Conservation (phyloP, 441 rosid genomes). For the Gossypium laxum region DNA sequence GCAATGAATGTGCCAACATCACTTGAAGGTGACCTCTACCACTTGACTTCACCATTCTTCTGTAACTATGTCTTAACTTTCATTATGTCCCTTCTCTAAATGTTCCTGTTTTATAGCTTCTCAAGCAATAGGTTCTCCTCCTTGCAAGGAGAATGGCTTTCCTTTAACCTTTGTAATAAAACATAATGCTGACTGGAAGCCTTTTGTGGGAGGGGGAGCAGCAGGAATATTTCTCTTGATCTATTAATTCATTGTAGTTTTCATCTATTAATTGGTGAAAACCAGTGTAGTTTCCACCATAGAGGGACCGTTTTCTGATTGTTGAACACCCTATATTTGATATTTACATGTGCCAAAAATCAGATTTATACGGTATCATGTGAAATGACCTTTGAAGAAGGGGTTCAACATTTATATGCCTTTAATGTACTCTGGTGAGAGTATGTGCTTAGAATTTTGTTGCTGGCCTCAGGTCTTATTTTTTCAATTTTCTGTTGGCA, state of each 20-base stretch:
- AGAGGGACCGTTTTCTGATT: not conserved
- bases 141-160: not conserved
- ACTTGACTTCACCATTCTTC: not conserved
- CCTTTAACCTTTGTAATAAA: not conserved
- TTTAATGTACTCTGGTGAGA: not conserved
- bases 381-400: constrained; percentile 1
- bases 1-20: constrained; percentile 31
- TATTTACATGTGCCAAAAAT: not conserved
- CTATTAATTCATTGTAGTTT: not conserved
- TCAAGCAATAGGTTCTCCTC: not conserved
- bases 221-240: not conserved
- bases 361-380: not conserved
- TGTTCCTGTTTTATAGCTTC: constrained; percentile 3
- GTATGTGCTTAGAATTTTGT: not conserved
- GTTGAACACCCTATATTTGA: not conserved
- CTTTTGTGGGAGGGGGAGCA: not conserved
- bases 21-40: constrained; percentile 49
- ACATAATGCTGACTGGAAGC: constrained; percentile 7
- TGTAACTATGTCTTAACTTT: not conserved
- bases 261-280: not conserved
- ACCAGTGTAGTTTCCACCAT: not conserved
- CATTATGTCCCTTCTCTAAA: not conserved
- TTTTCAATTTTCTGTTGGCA: not conserved
- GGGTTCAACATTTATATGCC: not conserved
- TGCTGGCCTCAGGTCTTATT: not conserved